Conservation (phyloP, 148 eudicot genomes). For the Cornus kousa region DNA sequence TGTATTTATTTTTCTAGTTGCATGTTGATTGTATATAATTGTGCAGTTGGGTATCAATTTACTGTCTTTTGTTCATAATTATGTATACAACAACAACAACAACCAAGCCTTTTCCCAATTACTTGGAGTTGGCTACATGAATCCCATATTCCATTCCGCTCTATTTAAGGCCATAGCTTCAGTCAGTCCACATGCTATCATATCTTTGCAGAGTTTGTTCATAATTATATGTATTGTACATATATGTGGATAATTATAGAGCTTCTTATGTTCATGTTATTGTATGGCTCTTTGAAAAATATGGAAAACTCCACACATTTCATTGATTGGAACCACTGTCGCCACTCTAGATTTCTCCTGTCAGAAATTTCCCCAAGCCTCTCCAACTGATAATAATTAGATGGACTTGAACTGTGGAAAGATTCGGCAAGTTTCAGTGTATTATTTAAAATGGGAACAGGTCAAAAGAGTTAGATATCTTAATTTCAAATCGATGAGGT, state of each 20-base stretch:
- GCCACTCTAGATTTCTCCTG: background rate
- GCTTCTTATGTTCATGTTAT: constrained; percentile 7
- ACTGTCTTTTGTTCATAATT: too few species aligned
- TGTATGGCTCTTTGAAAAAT: background rate
- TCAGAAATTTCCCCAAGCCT: background rate
- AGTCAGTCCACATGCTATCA: too few species aligned
- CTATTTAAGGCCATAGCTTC: too few species aligned
- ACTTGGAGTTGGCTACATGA: too few species aligned
- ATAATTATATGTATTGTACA: background rate
- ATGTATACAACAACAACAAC: too few species aligned
- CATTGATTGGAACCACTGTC: background rate
- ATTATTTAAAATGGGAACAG: background rate
- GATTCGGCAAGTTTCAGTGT: background rate
- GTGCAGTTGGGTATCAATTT: background rate
- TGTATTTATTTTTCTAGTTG: too few species aligned
- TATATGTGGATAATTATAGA: background rate
- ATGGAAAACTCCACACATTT: background rate
- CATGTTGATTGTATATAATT: background rate
- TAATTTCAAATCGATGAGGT: background rate
- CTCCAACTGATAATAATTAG: background rate
- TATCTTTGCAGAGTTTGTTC: background rate
- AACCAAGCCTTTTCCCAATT: too few species aligned
- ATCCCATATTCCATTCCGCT: too few species aligned
- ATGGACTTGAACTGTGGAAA: background rate
- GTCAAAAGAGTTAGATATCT: background rate